Conservation (phyloP, 2,329 filamentous ascomycete species). For the Neoscytalidium dimidiatum region DNA sequence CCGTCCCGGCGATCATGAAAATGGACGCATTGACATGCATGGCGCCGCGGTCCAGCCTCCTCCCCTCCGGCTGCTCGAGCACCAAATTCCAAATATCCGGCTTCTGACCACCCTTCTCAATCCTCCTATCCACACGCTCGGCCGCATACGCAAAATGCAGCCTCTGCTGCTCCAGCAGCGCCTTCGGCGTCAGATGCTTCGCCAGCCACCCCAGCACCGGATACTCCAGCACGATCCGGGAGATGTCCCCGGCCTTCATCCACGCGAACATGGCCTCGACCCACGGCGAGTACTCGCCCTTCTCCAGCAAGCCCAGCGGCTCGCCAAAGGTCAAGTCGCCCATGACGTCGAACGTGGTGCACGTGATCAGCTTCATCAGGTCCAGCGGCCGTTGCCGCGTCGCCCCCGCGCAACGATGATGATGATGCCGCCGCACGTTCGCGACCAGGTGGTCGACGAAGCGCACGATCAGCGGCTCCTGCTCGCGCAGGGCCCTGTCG, state of each 20-base stretch:
- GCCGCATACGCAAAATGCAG: not conserved
- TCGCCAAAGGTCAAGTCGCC: conserved; percentile 35
- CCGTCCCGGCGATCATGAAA: conserved; percentile 47
- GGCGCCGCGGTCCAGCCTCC: not conserved
- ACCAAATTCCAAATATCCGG: conserved; percentile 46
- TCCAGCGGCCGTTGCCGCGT: too few relatives aligned
- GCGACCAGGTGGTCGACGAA: conserved; percentile 35
- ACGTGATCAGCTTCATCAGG: conserved; percentile 5
- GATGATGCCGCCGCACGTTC: not conserved
- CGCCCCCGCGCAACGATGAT: too few relatives aligned
- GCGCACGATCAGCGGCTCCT: conserved; percentile 32
- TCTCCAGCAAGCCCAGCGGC: conserved; percentile 32
- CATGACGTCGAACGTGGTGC: conserved; percentile 37
- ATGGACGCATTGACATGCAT: conserved; percentile 41
- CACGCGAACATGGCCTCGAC: conserved; percentile 31
- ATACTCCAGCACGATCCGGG: not conserved
- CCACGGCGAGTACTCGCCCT: conserved; percentile 35
- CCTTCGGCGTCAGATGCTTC: not conserved
- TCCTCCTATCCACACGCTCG: conserved; percentile 27
- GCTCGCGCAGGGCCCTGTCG: conserved; percentile 30
- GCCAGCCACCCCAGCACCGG: not conserved
- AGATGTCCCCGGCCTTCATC: conserved; percentile 19
- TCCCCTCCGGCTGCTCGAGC: conserved; percentile 34
- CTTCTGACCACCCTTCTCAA: conserved; percentile 22
- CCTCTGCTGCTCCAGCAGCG: not conserved